Evolutionary conservation across 2,329 filamentous ascomycete species (phyloP).

Genomic region (Knufia petricola): DNA sequence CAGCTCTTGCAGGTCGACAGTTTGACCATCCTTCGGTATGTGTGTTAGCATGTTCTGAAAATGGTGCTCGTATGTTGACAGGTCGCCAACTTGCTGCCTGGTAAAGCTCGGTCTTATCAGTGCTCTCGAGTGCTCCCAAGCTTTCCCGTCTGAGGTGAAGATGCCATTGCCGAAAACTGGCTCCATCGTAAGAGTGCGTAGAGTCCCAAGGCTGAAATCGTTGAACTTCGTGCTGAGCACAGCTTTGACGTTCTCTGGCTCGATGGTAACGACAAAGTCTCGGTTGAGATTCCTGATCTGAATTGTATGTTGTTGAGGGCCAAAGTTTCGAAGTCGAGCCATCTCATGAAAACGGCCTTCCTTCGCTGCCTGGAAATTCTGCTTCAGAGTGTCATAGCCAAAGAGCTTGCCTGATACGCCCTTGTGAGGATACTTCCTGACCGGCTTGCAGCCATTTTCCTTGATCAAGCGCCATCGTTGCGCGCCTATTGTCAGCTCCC

Average conservation of each 20-base stretch:
- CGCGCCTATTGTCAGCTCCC: constrained; percentile 18
- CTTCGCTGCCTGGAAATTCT: constrained; percentile 13
- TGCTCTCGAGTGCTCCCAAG: constrained; percentile 72
- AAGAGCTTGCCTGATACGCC: constrained; percentile 26
- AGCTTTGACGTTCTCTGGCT: constrained; percentile 47
- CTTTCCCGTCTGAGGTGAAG: constrained; percentile 68
- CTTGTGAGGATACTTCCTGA: constrained; percentile 39
- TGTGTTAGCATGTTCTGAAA: constrained; percentile 48
- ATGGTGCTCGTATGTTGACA: constrained; percentile 74
- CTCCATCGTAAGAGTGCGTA: background rate
- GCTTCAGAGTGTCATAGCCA: constrained; percentile 18
- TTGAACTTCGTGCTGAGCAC: constrained; percentile 73
- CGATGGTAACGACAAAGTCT: constrained; percentile 26
- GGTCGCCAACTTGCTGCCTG: constrained; percentile 71
- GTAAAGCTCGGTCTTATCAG: constrained; percentile 81
- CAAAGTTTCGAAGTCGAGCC: constrained; percentile 14
- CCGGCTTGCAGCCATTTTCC: constrained; percentile 39
- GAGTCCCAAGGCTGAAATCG: constrained; percentile 65
- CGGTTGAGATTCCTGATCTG: constrained; percentile 6
- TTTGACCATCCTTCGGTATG: constrained; percentile 45
- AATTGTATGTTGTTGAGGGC: background rate
- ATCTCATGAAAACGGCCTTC: constrained; percentile 16
- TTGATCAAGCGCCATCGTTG: constrained; percentile 16
- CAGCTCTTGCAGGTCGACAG: constrained; percentile 51
- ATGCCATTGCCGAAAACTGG: constrained; percentile 63